Percentiles rank a stretch among this genome's conserved stretches.
Evolutionary conservation across 1,139 yeast species (phyloP).

Genomic region (Neolecta irregularis): DNA sequence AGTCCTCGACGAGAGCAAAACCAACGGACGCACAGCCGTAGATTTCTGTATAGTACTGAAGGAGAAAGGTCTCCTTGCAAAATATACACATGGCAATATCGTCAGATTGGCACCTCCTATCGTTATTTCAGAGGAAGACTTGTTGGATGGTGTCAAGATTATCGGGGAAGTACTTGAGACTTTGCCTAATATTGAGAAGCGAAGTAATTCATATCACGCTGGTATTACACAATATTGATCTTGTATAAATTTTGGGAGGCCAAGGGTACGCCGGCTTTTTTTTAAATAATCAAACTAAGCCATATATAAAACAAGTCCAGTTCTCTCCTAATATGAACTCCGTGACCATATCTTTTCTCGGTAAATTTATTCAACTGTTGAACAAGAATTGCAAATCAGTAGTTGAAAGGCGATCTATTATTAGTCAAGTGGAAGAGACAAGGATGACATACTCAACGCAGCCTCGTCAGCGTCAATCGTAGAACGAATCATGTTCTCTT

Average conservation of each 20-base stretch:
- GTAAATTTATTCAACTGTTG: constrained; percentile 54
- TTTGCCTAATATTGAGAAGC: constrained; percentile 36
- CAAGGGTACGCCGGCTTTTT: no score
- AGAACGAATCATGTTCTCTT: constrained; percentile 95
- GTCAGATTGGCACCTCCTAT: constrained; percentile 94
- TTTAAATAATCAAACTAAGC: no score
- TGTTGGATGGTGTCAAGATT: constrained; percentile 62
- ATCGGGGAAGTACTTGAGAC: constrained; percentile 47
- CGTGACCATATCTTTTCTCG: no score
- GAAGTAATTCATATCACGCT: no score
- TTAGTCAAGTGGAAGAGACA: no score
- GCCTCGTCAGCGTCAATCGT: constrained; percentile 84
- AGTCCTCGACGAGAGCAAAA: constrained; percentile 70
- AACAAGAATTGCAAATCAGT: constrained; percentile 89
- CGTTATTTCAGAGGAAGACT: constrained; percentile 76
- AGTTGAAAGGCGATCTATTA: constrained; percentile 69
- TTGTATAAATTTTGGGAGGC: no score
- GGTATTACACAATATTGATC: no score
- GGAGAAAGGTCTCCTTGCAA: constrained; percentile 78
- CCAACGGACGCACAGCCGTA: constrained; percentile 92
- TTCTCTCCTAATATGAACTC: no score
- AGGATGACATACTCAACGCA: no score
- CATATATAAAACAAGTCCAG: no score
- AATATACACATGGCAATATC: constrained; percentile 92
- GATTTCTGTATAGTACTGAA: constrained; percentile 84